Evolutionary conservation across 139 green algal species (phyloP), one percentile per base, ranked within the genome.

Genomic region (Edaphochlamys debaryana): DNA sequence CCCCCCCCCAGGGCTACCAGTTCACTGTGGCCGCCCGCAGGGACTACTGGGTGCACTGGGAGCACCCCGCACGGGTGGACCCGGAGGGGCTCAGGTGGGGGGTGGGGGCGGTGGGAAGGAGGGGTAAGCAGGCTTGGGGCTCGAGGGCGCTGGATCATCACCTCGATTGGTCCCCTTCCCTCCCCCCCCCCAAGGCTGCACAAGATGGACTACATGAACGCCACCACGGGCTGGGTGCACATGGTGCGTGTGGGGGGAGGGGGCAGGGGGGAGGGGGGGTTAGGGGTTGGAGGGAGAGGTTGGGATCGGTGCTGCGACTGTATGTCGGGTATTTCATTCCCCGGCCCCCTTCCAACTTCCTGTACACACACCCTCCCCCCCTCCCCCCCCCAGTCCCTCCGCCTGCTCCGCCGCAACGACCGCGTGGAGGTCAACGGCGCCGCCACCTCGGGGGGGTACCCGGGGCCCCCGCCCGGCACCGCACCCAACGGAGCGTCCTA

Each of bases 121-220:
- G n/a, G n/a, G n/a, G n/a, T n/a, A 38, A 5, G n/a, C 32, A 22
- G 25, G 37, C 37, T 8, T 6, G 36, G 36, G 7, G 36, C 4
- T 32, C 45, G 11, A 54, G 11, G 9, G 45, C 13, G 45, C n/a
- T n/a, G n/a, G n/a, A n/a, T n/a, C n/a, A n/a, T n/a, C n/a, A n/a
- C n/a, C n/a, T n/a, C n/a, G n/a, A n/a, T n/a, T n/a, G n/a, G 11
- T 13, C 54, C 54, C 17, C 54, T 4, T 4, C 54, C 54, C 54
- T 30, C 42, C 48, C 41, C 37, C 40, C 58, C 32, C 19, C 58
- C 62, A 17, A 56, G 34, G 23, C 48, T 84, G 25, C 85, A 89
- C 72, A 86, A 86, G 70, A 50, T 77, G 23, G 86, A 90, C 69
- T 48, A 56, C 5, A 67, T 87, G 73, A 63, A 79, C 27, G 29